Evolutionary conservation across 805 yeast genomes (phyloP).

Genomic region (Candida railenensis): DNA sequence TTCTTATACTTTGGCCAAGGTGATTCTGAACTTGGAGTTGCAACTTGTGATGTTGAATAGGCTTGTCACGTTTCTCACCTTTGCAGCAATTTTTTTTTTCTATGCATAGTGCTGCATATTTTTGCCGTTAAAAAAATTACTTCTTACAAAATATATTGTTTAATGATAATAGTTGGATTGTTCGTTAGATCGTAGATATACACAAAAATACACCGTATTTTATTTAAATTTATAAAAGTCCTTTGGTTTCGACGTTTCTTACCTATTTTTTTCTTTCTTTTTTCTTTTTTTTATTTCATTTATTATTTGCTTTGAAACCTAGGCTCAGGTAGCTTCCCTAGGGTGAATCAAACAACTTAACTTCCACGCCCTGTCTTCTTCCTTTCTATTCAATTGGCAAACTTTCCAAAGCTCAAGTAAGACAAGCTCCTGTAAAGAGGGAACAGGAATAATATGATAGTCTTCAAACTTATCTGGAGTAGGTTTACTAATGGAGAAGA

Average conservation of each 20-base stretch:
- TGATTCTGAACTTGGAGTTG: conserved; percentile 42
- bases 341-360: conserved; percentile 64
- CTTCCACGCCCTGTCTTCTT: conserved; percentile 71
- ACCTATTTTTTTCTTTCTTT: not conserved
- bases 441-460: conserved; percentile 38
- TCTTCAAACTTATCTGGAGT: conserved; percentile 27
- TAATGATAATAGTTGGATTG: not conserved
- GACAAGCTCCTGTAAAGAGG: conserved; percentile 55
- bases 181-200: not conserved
- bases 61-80: no score
- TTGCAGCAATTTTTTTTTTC: no score
- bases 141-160: no score
- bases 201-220: not conserved
- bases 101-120: no score
- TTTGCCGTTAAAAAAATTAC: no score
- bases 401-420: conserved; percentile 71
- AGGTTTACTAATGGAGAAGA: conserved; percentile 15
- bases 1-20: conserved; percentile 44
- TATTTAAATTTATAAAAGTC: not conserved
- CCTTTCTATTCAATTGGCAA: conserved; percentile 54
- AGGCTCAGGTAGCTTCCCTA: conserved; percentile 28
- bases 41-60: conserved; percentile 22
- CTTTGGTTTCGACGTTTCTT: not conserved
- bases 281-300: not conserved
- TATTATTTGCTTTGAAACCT: not conserved